phyloP scores from a whole-genome alignment of 495 filamentous ascomycete genomes.

The Penicillium cataractarum region DNA sequence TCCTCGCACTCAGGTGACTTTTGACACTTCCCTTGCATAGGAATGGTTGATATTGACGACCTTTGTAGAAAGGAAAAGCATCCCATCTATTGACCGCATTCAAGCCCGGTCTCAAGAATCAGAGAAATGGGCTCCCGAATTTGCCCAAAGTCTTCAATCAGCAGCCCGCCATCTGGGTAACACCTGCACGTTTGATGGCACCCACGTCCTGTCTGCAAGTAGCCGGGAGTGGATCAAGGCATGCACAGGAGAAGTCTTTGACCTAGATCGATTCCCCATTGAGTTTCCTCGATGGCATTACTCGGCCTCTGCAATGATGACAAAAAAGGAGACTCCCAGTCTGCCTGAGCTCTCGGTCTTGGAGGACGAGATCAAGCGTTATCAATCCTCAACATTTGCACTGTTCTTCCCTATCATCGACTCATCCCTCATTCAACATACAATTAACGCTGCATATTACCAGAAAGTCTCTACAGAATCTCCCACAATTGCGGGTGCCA shows the following conservation, averaged over 20 bases:
- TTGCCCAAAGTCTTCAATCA: neutral
- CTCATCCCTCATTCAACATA: neutral
- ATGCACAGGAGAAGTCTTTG: neutral
- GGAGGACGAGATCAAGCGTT: neutral
- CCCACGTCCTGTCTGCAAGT: neutral
- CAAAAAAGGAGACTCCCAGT: neutral
- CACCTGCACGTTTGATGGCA: neutral
- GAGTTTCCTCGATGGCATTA: neutral
- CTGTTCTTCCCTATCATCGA: neutral
- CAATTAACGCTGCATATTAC: neutral
- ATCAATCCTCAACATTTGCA: neutral
- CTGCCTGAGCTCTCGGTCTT: neutral
- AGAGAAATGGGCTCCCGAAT: neutral
- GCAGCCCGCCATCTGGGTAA: neutral
- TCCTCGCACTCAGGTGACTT: neutral
- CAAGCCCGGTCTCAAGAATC: neutral
- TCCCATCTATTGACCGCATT: neutral
- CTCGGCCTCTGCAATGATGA: neutral
- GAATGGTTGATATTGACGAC: neutral
- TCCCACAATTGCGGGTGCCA: neutral
- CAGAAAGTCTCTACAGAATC: neutral
- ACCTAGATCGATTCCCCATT: neutral
- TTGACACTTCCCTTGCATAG: neutral
- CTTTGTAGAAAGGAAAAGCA: neutral
- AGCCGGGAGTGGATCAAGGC: neutral